A percentile compares a stretch with the other conserved stretches of the same genome.
Conservation (phyloP, 1,139 yeast genomes). For the Meyerozyma smithsonii region DNA sequence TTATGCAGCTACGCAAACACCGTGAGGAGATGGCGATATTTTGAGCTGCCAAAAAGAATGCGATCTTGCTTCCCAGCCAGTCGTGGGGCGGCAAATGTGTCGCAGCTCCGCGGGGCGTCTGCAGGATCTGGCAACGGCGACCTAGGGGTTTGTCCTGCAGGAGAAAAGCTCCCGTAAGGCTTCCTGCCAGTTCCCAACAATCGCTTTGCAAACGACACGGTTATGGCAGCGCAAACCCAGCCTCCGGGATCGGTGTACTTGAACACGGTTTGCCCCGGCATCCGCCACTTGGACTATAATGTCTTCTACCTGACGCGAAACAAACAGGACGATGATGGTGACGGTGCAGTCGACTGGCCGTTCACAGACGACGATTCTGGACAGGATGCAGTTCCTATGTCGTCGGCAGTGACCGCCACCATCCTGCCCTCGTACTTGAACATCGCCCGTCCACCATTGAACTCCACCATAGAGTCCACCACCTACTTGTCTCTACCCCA, state of each 20-base stretch:
- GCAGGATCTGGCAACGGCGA: background rate
- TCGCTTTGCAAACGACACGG: background rate
- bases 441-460: slow-evolving; percentile 35
- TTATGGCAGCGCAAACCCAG: background rate
- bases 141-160: too few species aligned
- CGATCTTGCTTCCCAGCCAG: background rate
- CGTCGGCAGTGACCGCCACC: slow-evolving; percentile 14
- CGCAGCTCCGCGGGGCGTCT: background rate
- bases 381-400: slow-evolving; percentile 7
- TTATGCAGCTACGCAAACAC: too few species aligned
- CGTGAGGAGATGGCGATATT: too few species aligned
- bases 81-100: background rate
- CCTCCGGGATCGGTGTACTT: slow-evolving; percentile 27
- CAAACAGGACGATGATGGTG: slow-evolving; percentile 7
- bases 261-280: slow-evolving; percentile 38
- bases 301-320: slow-evolving; percentile 12
- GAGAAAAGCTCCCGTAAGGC: too few species aligned
- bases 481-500: slow-evolving; percentile 41
- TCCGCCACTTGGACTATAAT: slow-evolving; percentile 29
- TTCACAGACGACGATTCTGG: slow-evolving; percentile 19
- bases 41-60: background rate
- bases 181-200: background rate
- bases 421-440: slow-evolving; percentile 30
- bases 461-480: slow-evolving; percentile 30
- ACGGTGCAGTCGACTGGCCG: slow-evolving; percentile 31